Evolutionary conservation across 2,329 filamentous ascomycete genomes (phyloP), one percentile per base, ranked within the genome.

Genomic region (Neonectria punicea): DNA sequence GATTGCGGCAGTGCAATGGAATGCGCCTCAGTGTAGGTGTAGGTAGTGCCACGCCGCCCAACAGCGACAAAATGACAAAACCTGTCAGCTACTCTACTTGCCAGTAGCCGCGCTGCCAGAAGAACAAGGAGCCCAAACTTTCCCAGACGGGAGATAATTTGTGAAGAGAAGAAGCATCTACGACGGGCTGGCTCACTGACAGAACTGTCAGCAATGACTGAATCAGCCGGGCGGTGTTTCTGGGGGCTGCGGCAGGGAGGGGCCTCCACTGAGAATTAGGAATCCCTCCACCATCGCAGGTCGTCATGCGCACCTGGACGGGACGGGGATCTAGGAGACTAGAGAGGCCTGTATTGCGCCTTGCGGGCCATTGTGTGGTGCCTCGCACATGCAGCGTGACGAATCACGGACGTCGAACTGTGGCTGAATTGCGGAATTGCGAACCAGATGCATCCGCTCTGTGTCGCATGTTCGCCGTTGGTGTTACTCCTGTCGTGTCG

Each of bases 241-340:
- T 39, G 47, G 53, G 53, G 18, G 58, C 41, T 32, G 63, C 53
- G 30, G 41, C 14, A 25, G 41, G 30, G 61, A 39, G 54, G 58
- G 65, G 57, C 43, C 54, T 25, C 25, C 25, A 25, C 55, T 30
- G 16, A 56, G 56, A 63, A 56, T 63, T 66, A 63, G 59, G 64
- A 66, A 65, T 65, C 25, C 25, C 25, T 25, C 39, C 39, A 43
- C 18, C 58, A 43, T 43, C 58, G 53, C 28, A 49, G 28, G 36
- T 25, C 43, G 62, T 65, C 61, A 63, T 59, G 55, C 50, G 50
- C 54, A 39, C 55, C 16, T 14, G 28, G 28, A 25, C 25, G 25
- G 25, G 25, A 25, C 25, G 25, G 25, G 25, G 25, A 25, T 25
- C 25, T 25, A 25, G 25, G 5, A 25, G 25, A 25, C 25, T 25